These are phyloP conservation scores for Fusarium kyushuense DNA, from an alignment of 2,329 filamentous ascomycete genomes.

Conservation along the genomic window DNA sequence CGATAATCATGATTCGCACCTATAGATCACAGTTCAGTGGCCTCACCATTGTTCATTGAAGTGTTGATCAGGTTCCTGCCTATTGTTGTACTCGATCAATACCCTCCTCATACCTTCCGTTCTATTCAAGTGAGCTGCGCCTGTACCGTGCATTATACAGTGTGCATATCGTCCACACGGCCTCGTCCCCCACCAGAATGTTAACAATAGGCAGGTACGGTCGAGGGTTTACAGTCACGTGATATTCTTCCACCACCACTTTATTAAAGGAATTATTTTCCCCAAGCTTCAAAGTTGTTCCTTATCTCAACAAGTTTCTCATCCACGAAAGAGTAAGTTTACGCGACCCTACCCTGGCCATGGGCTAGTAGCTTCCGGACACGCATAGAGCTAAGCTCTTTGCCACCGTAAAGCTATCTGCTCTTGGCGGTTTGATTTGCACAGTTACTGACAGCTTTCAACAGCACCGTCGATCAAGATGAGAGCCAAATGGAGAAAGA, in stretches of 20 bases:
- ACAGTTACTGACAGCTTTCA: slow-evolving; percentile 40
- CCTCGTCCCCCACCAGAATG: slow-evolving; percentile 9
- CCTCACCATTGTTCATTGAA: neutral
- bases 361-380: slow-evolving; percentile 17
- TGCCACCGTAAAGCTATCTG: slow-evolving; percentile 19
- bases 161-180: rapidly evolving
- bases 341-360: slow-evolving; percentile 26
- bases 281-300: slow-evolving; percentile 49
- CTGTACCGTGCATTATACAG: neutral
- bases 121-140: neutral
- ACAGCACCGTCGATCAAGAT: slow-evolving; percentile 66
- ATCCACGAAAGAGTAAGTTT: slow-evolving; percentile 58
- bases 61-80: neutral
- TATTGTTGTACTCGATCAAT: slow-evolving; percentile 24
- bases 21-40: neutral
- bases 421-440: slow-evolving; percentile 1
- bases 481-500: slow-evolving; percentile 99
- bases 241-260: neutral
- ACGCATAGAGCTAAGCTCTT: slow-evolving; percentile 28
- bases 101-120: slow-evolving; percentile 20
- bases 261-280: no score
- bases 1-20: neutral
- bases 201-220: neutral
- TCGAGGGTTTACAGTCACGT: slow-evolving; percentile 18
- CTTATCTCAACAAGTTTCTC: slow-evolving; percentile 61